These are phyloP conservation scores for Persicaria maculosa DNA, from an alignment of 148 eudicot species.

Conservation along the genomic window DNA sequence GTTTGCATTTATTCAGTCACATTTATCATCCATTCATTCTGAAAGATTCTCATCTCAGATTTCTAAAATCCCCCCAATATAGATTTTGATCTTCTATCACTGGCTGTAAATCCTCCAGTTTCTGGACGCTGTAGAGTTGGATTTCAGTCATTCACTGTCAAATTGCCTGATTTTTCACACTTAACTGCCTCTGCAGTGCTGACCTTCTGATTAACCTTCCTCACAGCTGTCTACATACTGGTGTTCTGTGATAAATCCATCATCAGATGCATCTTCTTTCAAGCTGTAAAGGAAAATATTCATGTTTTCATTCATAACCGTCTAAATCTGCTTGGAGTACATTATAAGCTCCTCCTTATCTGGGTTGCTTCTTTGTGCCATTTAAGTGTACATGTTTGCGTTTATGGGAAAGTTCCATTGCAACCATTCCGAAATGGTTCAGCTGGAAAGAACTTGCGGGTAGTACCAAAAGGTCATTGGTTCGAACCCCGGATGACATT, in stretches of 20 bases:
- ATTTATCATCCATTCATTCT: neutral
- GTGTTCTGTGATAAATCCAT: neutral
- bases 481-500: too few relatives aligned
- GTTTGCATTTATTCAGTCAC: neutral
- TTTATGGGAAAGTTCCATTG: too few relatives aligned
- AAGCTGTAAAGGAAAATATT: neutral
- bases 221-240: neutral
- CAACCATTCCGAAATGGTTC: too few relatives aligned
- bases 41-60: neutral
- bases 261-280: too few relatives aligned
- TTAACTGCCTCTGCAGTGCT: neutral
- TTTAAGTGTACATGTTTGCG: too few relatives aligned
- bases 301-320: neutral
- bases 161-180: neutral
- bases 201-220: neutral
- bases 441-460: too few relatives aligned
- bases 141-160: neutral
- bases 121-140: neutral
- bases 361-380: too few relatives aligned
- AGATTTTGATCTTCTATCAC: neutral
- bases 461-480: too few relatives aligned
- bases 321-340: too few relatives aligned
- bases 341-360: too few relatives aligned
- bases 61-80: neutral
- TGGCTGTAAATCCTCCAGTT: too few relatives aligned